A percentile compares a stretch with the other conserved stretches of the same genome.
phyloP scores from a whole-genome alignment of 169 alveolate species.

The Plasmodium gallinaceum region DNA sequence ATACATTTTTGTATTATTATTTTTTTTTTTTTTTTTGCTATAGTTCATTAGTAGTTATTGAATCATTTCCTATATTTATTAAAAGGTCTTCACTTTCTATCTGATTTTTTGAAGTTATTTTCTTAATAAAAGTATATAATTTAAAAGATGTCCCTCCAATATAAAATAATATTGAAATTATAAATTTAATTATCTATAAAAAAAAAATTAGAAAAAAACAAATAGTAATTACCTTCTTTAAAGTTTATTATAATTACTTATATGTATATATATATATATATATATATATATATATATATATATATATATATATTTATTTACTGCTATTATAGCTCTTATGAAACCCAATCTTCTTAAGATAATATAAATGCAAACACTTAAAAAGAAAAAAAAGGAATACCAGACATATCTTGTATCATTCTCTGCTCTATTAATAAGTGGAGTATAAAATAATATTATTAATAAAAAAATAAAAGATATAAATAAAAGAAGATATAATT shows the following conservation, averaged over 20 bases:
- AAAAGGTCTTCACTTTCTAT: neutral
- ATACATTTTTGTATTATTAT: neutral
- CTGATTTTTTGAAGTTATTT: neutral
- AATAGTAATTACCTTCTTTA: too few relatives aligned
- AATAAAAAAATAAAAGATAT: too few relatives aligned
- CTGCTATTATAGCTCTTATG: conserved; percentile 50
- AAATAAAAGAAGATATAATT: neutral
- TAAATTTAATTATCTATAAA: conserved; percentile 32
- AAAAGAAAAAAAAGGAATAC: conserved; percentile 68
- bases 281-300: neutral
- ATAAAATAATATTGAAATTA: conserved; percentile 30
- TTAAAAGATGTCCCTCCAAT: neutral
- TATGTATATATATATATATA: conserved; percentile 8
- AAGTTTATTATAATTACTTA: neutral
- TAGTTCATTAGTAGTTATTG: conserved; percentile 1
- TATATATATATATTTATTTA: neutral
- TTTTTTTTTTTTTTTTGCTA: neutral
- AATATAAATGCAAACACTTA: conserved; percentile 54
- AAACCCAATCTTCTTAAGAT: conserved; percentile 66
- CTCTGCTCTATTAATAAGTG: conserved; percentile 41
- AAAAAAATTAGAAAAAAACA: neutral
- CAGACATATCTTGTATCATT: conserved; percentile 67
- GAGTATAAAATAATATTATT: neutral
- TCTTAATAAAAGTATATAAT: conserved; percentile 18
- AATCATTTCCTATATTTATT: conserved; percentile 13